These are phyloP conservation scores for Saccharomycopsis olivae DNA, from an alignment of 805 yeast genomes.

Conservation along the genomic window DNA sequence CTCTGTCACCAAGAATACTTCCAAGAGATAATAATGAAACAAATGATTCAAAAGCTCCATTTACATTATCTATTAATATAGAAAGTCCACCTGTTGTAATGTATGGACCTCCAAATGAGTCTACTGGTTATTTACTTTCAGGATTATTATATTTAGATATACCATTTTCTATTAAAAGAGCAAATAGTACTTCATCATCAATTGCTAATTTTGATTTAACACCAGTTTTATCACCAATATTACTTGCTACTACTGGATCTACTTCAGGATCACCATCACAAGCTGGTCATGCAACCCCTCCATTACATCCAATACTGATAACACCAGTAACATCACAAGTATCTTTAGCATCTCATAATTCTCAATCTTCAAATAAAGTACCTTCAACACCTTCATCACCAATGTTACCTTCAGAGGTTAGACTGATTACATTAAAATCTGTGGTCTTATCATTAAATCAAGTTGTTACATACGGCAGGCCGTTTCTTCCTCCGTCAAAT, in stretches of 20 bases:
- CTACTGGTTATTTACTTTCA: conserved; percentile 76
- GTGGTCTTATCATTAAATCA: conserved; percentile 68
- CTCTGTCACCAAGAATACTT: too few species aligned
- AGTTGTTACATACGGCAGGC: conserved; percentile 52
- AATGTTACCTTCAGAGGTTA: not conserved
- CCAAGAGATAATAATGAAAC: too few species aligned
- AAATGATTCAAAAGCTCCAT: too few species aligned
- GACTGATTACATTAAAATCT: conserved; percentile 37
- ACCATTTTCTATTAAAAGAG: conserved; percentile 5
- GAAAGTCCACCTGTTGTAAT: conserved; percentile 90
- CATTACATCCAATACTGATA: not conserved
- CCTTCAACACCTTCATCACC: not conserved
- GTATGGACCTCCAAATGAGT: conserved; percentile 68
- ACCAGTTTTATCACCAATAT: not conserved
- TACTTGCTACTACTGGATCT: not conserved
- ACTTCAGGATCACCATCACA: not conserved
- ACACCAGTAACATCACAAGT: not conserved
- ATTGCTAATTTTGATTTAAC: not conserved
- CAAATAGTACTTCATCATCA: not conserved
- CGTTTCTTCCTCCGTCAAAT: conserved; percentile 47
- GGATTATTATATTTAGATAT: conserved; percentile 64
- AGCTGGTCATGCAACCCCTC: not conserved
- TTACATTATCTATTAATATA: conserved; percentile 45
- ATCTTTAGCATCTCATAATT: not conserved
- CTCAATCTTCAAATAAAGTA: not conserved